Base-by-base conservation (phyloP, 495 filamentous ascomycete genomes). In the Glonium stellatum region DNA sequence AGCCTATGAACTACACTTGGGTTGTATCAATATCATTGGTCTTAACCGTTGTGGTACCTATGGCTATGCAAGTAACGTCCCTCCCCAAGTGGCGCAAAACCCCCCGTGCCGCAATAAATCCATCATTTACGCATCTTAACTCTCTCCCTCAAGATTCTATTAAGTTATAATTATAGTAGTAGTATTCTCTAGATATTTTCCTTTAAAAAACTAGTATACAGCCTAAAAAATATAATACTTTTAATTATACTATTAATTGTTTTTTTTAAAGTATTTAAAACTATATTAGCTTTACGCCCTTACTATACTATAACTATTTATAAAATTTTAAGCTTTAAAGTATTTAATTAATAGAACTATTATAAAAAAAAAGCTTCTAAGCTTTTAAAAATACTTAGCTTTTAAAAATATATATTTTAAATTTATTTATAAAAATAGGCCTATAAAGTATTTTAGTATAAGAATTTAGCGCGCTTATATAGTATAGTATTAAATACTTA, bases 381-480 rank as follows among this genome's bases (percentile, higher is more conserved):
- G 22, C 50, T 36, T 36, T 54, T n/a, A n/a, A 18, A 54, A 23
- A 18, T 23, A 54, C 11, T 31, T 8, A 34, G 31, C 50, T 18
- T 23, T 36, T 54, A 34, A 18, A 54, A 55, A 37, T 12, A 55
- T 55, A 36, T 13, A 41, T 37, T 55, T 19, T 35, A 13, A 19
- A 37, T 55, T 36, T 55, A 55, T 55, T 35, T 35, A 13, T 41
- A 35, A 25, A 35, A 55, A 55, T 13, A 23, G 25, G 25, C 41
- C 53, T 23, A 23, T 37, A 39, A 35, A 39, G 53, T 55, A 31
- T 55, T 35, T 37, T 37, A 35, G 53, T 19, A 55, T 55, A 23
- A 55, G 23, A 35, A 35, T 41, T 55, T 55, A 54, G 50, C 50
- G 18, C 50, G 50, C 50, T 54, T 54, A 54, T 25, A 25, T 54